These are phyloP conservation scores for Dactylonectria estremocensis DNA, from an alignment of 2,329 filamentous ascomycete species.

Conservation along the genomic window DNA sequence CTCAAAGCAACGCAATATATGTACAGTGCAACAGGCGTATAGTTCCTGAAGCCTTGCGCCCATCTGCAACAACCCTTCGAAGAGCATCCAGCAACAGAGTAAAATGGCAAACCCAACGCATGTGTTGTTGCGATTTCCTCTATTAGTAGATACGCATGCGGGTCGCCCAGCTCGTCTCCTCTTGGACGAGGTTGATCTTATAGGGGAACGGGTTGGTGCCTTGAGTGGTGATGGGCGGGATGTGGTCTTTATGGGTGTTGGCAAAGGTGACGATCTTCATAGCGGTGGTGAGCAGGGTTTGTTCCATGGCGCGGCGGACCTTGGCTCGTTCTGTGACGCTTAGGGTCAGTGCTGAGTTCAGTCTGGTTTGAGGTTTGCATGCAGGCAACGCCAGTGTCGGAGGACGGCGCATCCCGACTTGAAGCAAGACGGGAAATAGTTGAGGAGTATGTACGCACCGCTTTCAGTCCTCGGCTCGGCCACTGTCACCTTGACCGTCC, in stretches of 20 bases:
- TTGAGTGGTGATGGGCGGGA: slow-evolving; percentile 95
- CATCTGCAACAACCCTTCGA: neutral
- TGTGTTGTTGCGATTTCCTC: neutral
- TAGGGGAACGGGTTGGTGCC: slow-evolving; percentile 97
- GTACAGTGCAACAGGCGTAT: slow-evolving; percentile 12
- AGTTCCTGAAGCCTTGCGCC: neutral
- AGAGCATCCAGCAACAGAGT: neutral
- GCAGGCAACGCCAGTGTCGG: slow-evolving; percentile 4
- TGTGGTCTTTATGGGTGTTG: slow-evolving; percentile 93
- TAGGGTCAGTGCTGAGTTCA: neutral
- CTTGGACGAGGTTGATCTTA: slow-evolving; percentile 90
- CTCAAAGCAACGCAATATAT: slow-evolving; percentile 17
- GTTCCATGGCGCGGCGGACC: slow-evolving; percentile 91
- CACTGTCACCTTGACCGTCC: slow-evolving; percentile 94
- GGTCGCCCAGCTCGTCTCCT: slow-evolving; percentile 81
- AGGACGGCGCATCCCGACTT: slow-evolving; percentile 14
- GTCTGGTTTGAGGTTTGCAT: neutral
- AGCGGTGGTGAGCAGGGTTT: slow-evolving; percentile 87
- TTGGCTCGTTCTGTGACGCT: slow-evolving; percentile 80
- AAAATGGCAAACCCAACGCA: neutral
- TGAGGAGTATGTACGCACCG: slow-evolving; percentile 69
- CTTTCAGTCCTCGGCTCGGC: slow-evolving; percentile 90
- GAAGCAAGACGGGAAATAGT: neutral
- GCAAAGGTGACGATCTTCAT: slow-evolving; percentile 92
- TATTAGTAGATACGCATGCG: slow-evolving; percentile 81